Evolutionary conservation across 192 early-diverging fungal species (phyloP).

Genomic region (Coemansia furcata): DNA sequence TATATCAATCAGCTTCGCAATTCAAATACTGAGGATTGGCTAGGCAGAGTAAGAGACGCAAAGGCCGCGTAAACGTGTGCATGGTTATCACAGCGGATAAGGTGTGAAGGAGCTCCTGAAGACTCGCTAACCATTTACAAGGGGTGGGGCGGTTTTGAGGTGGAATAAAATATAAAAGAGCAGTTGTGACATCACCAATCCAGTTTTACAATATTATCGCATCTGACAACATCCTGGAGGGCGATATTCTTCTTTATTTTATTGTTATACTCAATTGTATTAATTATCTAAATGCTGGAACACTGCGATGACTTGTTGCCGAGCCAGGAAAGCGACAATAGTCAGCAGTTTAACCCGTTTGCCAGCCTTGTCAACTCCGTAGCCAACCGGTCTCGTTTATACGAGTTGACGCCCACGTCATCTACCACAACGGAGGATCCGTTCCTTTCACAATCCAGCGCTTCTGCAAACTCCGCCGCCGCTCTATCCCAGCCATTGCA

Average conservation of each 20-base stretch:
- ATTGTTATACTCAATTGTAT: neutral
- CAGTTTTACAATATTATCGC: neutral
- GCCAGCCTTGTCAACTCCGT: neutral
- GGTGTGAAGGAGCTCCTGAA: neutral
- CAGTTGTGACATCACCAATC: neutral
- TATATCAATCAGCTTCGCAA: slow-evolving; percentile 2
- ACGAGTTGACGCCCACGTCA: neutral
- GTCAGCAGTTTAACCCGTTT: neutral
- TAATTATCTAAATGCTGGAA: neutral
- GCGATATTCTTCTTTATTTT: neutral
- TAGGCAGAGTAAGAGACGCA: neutral
- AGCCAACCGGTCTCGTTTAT: neutral
- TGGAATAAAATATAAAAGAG: neutral
- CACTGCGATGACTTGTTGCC: neutral
- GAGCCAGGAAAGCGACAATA: neutral
- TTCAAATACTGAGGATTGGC: neutral
- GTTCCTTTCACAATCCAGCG: neutral
- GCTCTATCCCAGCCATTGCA: neutral
- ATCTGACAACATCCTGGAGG: neutral
- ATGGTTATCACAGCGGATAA: neutral
- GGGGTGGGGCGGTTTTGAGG: too few relatives aligned
- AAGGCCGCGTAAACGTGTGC: neutral
- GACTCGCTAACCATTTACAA: neutral
- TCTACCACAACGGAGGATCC: neutral
- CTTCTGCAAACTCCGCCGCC: neutral